Conservation (phyloP, 164 flowering plant species). For the Annona cherimola region DNA sequence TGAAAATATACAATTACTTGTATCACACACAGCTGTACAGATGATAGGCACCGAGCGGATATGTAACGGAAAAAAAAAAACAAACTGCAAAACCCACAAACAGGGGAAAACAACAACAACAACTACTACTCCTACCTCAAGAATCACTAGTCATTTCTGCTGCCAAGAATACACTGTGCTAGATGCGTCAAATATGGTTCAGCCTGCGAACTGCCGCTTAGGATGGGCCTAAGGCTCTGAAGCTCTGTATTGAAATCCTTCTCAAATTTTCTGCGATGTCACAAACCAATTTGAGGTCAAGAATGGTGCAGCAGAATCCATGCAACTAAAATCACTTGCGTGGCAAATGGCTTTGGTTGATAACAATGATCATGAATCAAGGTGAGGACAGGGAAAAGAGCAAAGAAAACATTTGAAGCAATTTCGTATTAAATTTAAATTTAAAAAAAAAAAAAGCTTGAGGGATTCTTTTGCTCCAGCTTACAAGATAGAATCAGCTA, state of each 20-base stretch:
- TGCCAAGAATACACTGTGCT: slow-evolving; percentile 88
- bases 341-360: too few relatives aligned
- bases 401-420: too few relatives aligned
- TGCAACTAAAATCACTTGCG: too few relatives aligned
- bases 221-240: slow-evolving; percentile 69
- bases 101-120: too few relatives aligned
- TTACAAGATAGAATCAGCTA: slow-evolving; percentile 70
- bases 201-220: slow-evolving; percentile 75
- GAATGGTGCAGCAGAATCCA: too few relatives aligned
- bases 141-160: slow-evolving; percentile 35
- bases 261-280: slow-evolving; percentile 74
- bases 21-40: too few relatives aligned
- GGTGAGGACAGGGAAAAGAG: not conserved
- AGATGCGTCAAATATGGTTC: slow-evolving; percentile 94
- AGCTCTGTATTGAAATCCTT: slow-evolving; percentile 80
- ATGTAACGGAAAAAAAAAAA: too few relatives aligned
- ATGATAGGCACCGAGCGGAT: too few relatives aligned
- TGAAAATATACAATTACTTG: too few relatives aligned
- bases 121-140: too few relatives aligned
- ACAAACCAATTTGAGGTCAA: not conserved
- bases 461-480: slow-evolving; percentile 14
- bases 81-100: too few relatives aligned
- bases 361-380: not conserved
- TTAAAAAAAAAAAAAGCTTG: not conserved
- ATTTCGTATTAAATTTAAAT: not conserved